These are phyloP conservation scores for Vaccinium myrtillus DNA, from an alignment of 148 eudicot genomes.

Conservation along the genomic window DNA sequence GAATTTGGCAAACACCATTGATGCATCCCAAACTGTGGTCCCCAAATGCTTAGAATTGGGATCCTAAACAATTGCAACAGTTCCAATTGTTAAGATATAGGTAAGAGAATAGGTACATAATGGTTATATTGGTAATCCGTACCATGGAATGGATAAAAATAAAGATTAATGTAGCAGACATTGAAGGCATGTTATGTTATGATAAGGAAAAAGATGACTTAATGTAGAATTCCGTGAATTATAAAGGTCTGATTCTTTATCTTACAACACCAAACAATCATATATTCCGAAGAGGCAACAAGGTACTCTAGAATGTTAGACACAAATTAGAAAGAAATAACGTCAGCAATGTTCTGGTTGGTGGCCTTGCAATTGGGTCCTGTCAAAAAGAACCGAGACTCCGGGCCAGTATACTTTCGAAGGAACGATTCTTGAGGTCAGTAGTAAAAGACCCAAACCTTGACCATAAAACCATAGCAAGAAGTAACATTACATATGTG, in stretches of 20 bases:
- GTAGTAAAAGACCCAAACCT: too few relatives aligned
- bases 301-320: too few relatives aligned
- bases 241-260: constrained; percentile 4
- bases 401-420: too few relatives aligned
- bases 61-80: constrained; percentile 51
- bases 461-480: background rate
- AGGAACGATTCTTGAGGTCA: too few relatives aligned
- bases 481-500: background rate
- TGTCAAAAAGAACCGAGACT: too few relatives aligned
- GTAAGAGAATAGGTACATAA: background rate
- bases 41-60: constrained; percentile 97
- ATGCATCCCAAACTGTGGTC: constrained; percentile 98
- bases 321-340: too few relatives aligned
- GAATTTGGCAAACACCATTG: constrained; percentile 89
- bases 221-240: background rate
- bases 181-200: background rate
- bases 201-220: background rate
- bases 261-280: background rate
- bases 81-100: constrained; percentile 1
- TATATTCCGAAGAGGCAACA: background rate
- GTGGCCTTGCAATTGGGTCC: too few relatives aligned
- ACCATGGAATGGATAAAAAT: background rate
- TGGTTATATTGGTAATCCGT: background rate
- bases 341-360: too few relatives aligned
- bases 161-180: background rate